These are phyloP conservation scores for Penicillium thymicola DNA, from an alignment of 2,329 filamentous ascomycete genomes.

Conservation along the genomic window DNA sequence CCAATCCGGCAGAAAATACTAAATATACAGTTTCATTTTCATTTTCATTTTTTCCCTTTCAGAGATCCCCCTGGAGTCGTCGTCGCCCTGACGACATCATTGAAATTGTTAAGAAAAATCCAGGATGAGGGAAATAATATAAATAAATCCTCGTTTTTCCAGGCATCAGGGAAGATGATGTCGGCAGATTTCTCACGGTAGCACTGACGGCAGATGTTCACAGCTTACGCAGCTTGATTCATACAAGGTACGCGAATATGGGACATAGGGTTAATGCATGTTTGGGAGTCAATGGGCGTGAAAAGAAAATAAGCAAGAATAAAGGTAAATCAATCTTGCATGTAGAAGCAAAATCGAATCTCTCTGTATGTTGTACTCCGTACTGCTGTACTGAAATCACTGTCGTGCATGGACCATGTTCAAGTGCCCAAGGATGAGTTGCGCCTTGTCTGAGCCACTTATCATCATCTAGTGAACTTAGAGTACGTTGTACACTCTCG, in stretches of 20 bases:
- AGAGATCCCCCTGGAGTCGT: too few relatives aligned
- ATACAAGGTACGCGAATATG: neutral
- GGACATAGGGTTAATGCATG: neutral
- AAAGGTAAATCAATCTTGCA: neutral
- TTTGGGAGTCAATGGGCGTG: neutral
- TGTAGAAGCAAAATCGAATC: neutral
- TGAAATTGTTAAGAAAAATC: too few relatives aligned
- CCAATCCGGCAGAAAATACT: too few relatives aligned
- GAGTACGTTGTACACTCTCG: neutral
- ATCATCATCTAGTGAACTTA: neutral
- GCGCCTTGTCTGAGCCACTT: conserved; percentile 1
- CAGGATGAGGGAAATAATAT: too few relatives aligned
- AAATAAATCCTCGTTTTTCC: too few relatives aligned
- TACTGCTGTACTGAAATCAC: neutral
- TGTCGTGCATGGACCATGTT: neutral
- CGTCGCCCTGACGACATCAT: too few relatives aligned
- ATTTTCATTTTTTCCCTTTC: too few relatives aligned
- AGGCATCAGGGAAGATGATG: too few relatives aligned
- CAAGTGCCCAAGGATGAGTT: neutral
- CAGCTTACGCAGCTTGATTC: conserved; percentile 17
- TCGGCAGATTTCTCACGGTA: too few relatives aligned
- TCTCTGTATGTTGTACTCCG: too few relatives aligned
- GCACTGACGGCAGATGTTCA: too few relatives aligned
- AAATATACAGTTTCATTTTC: too few relatives aligned
- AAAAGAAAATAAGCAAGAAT: neutral